Evolutionary conservation across 140 eudicot genomes (phyloP).

Genomic region (Stevia rebaudiana): DNA sequence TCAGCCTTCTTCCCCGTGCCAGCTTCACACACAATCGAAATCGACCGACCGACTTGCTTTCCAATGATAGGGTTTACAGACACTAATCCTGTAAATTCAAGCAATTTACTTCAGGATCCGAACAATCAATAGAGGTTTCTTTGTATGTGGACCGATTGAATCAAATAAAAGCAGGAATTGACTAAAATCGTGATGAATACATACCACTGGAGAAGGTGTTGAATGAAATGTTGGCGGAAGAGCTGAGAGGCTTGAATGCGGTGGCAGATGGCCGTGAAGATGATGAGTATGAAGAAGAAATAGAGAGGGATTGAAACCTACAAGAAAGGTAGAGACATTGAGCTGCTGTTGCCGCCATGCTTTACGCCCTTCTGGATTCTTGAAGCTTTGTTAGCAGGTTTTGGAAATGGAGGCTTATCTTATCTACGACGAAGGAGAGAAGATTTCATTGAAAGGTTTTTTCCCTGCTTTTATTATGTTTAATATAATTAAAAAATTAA

Average conservation of each 20-base stretch:
- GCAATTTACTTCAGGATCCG: not conserved
- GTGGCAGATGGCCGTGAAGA: conserved; percentile 29
- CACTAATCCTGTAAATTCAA: conserved; percentile 43
- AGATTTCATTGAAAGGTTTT: not conserved
- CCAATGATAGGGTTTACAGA: conserved; percentile 36
- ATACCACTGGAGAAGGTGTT: conserved; percentile 62
- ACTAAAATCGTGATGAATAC: not conserved
- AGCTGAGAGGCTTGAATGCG: conserved; percentile 52
- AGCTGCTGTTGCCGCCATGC: conserved; percentile 42
- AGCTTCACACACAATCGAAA: conserved; percentile 69
- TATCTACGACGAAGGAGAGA: conserved; percentile 12
- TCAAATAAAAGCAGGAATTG: not conserved
- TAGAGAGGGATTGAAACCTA: conserved; percentile 47
- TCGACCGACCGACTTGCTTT: conserved; percentile 25
- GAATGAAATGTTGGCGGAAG: conserved; percentile 45
- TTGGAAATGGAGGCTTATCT: conserved; percentile 23
- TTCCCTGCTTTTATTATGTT: conserved; percentile 1
- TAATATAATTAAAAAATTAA: not conserved
- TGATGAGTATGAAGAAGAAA: too few species aligned
- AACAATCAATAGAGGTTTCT: not conserved
- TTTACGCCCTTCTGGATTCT: not conserved
- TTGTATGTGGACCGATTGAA: not conserved
- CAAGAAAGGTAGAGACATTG: conserved; percentile 40
- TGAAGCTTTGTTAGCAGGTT: conserved; percentile 19
- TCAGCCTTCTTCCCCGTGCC: conserved; percentile 56